Conservation (phyloP, 352 stramenopile species). For the Globisporangium recalcitrans region DNA sequence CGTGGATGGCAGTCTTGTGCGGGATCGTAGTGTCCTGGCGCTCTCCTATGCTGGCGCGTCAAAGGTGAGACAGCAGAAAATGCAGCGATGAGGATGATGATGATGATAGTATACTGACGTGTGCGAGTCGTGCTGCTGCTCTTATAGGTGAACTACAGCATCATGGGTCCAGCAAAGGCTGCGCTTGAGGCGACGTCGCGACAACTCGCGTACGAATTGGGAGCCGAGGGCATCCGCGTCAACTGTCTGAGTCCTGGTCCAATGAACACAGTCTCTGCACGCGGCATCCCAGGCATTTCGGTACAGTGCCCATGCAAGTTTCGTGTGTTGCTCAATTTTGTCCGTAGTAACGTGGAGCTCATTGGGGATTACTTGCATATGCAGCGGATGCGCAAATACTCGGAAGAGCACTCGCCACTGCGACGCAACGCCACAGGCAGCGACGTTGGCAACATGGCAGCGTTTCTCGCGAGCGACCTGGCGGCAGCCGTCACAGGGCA, state of each 20-base stretch:
- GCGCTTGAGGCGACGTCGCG: constrained; percentile 80
- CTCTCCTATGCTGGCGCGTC: constrained; percentile 84
- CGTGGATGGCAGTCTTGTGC: not conserved
- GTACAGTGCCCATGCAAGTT: constrained; percentile 20
- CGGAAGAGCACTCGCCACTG: constrained; percentile 58
- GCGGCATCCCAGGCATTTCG: constrained; percentile 87
- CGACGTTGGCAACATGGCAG: constrained; percentile 77
- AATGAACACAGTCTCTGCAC: constrained; percentile 87
- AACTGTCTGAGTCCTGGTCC: constrained; percentile 89
- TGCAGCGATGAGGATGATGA: no score
- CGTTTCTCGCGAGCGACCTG: constrained; percentile 76
- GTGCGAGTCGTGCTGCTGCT: not conserved
- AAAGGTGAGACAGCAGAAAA: no score
- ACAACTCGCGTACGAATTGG: constrained; percentile 81
- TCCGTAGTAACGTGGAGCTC: no score
- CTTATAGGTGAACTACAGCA: constrained; percentile 81
- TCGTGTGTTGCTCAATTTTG: not conserved
- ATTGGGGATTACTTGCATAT: no score
- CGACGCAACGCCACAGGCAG: constrained; percentile 54
- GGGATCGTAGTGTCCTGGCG: constrained; percentile 75
- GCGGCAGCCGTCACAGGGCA: constrained; percentile 83
- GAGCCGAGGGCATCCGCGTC: constrained; percentile 72
- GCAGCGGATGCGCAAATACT: constrained; percentile 79
- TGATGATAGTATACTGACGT: not conserved
- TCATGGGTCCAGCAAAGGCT: constrained; percentile 91